Evolutionary conservation across 805 yeast species (phyloP).

Genomic region (Lipomyces sp.): DNA sequence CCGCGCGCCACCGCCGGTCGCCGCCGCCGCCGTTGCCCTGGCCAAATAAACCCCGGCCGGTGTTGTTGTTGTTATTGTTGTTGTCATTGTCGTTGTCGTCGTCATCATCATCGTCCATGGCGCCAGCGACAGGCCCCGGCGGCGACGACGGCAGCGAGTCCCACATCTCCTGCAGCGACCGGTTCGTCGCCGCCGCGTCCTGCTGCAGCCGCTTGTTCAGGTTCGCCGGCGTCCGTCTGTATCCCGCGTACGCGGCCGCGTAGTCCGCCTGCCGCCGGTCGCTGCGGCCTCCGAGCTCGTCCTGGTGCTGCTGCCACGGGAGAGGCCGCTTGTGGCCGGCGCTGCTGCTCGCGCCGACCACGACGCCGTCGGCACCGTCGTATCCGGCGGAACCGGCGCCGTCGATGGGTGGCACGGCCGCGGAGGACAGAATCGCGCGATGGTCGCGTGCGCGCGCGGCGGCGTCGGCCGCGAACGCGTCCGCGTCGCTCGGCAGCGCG

Average conservation of each 20-base stretch:
- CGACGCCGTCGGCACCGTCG: background rate
- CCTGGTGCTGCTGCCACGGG: background rate
- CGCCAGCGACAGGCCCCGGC: background rate
- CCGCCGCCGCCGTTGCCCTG: no score
- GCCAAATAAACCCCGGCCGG: no score
- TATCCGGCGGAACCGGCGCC: no score
- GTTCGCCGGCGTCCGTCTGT: conserved; percentile 3
- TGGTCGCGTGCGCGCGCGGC: no score
- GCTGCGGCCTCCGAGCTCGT: background rate
- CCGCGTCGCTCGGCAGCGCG: background rate
- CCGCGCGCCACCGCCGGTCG: no score
- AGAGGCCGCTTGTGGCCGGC: background rate
- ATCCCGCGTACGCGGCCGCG: background rate
- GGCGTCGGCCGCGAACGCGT: no score
- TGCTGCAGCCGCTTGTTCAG: conserved; percentile 8
- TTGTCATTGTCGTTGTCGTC: no score
- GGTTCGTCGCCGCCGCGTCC: conserved; percentile 1
- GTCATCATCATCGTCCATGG: no score
- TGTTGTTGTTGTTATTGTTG: no score
- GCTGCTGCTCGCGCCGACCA: background rate
- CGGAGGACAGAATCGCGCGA: no score
- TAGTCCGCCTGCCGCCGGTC: background rate
- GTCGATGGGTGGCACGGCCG: no score
- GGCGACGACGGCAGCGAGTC: conserved; percentile 25
- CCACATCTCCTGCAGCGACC: conserved; percentile 3